Base-by-base conservation (phyloP, 2,329 filamentous ascomycete species). In the Arthrobotrys conoides region DNA sequence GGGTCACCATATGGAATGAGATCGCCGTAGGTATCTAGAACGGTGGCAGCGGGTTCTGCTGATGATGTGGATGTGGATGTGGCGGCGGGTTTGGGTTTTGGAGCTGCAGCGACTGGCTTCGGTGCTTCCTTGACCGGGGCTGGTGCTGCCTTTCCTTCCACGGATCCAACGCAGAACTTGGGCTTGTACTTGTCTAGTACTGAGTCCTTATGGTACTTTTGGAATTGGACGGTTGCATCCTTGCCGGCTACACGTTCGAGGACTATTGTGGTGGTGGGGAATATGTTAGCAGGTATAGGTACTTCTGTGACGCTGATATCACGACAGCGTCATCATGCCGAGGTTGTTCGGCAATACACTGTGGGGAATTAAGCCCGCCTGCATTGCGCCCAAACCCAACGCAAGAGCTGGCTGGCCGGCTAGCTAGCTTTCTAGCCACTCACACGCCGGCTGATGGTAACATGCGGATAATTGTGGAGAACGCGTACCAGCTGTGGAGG, bases 1-100 rank as follows among this genome's bases (percentile, higher is more conserved):
- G 96, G 96, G 83, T 99, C 96, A 30, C 90, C 92, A 83, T 96
- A 98, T 36, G 96, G 96, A 80, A 99, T 91, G 84, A 96, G 88
- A 81, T 92, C 90, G 77, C 96, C 96, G 84, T 90, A 98, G 0
- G 92, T 88, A 83, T 98, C 95, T 67, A 97, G 87, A 2, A 94
- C 88, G 85, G 88, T 86, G 78, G 91, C 87, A 49, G 85, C 83
- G 16, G 85, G 85, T 48, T 84, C 85, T 67, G 83, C 87, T 83
- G 84, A 30, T 10, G 80, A 68, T 8, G 75, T 59, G 24, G n/a
- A n/a, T n/a, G 64, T 75, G 14, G 84, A 82, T 3, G 57, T 4
- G 8, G 53, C 30, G 30, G n/a, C 8, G 33, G 55, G 55, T 76
- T 83, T 78, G 5, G 82, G 83, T 16, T 84, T 81, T 22, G 84